phyloP scores from a whole-genome alignment of 805 yeast genomes.

The Priceomyces castillae region DNA sequence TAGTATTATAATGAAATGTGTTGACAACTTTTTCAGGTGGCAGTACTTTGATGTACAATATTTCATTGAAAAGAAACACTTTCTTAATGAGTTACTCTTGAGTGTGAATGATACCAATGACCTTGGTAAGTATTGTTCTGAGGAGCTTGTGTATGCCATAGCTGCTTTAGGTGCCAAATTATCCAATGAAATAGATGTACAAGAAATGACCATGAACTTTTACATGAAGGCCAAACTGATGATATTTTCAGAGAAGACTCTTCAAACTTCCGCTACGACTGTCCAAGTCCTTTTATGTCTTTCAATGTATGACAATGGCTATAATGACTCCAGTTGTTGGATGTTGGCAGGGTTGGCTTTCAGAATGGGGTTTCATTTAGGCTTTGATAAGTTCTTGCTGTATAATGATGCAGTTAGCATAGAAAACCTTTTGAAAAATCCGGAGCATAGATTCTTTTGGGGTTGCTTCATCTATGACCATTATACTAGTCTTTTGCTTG shows the following conservation, averaged over 20 bases:
- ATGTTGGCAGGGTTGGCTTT: slow-evolving; percentile 14
- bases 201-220: slow-evolving; percentile 2
- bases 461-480: slow-evolving; percentile 6
- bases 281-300: slow-evolving; percentile 2
- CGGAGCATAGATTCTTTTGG: slow-evolving; percentile 5
- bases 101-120: not conserved
- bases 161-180: slow-evolving; percentile 4
- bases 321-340: slow-evolving; percentile 11
- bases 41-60: slow-evolving; percentile 5
- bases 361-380: slow-evolving; percentile 14
- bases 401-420: not conserved
- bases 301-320: slow-evolving; percentile 5
- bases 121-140: slow-evolving; percentile 4
- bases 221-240: slow-evolving; percentile 4
- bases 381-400: slow-evolving; percentile 4
- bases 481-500: slow-evolving; percentile 5
- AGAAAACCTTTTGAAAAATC: not conserved
- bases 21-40: slow-evolving; percentile 6
- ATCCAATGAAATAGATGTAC: not conserved
- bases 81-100: slow-evolving; percentile 2
- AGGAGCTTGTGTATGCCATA: slow-evolving; percentile 5
- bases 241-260: slow-evolving; percentile 4
- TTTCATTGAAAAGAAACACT: not conserved
- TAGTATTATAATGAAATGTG: not conserved
- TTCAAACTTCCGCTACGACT: slow-evolving; percentile 4